Conservation (phyloP, 176 grass and related monocot genomes). For the Paspalum notatum region DNA sequence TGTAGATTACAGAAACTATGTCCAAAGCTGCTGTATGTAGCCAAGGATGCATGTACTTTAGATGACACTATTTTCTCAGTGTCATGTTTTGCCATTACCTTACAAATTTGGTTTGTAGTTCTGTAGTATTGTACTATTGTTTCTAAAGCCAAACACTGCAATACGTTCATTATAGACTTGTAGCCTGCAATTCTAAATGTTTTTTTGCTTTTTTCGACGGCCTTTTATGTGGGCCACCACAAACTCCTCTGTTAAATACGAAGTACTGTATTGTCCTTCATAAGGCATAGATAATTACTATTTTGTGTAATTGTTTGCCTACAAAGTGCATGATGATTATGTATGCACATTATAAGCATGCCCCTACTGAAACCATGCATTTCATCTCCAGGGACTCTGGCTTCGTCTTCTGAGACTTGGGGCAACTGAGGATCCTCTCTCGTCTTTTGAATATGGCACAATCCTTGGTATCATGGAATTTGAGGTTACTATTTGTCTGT, state of each 20-base stretch:
- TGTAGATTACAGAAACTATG: slow-evolving; percentile 27
- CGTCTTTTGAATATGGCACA: slow-evolving; percentile 99
- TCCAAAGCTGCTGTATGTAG: slow-evolving; percentile 17
- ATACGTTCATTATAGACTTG: slow-evolving; percentile 19
- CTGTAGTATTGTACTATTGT: neutral
- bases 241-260: slow-evolving; percentile 31
- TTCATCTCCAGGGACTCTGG: slow-evolving; percentile 87
- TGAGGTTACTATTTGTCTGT: slow-evolving; percentile 30
- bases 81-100: neutral
- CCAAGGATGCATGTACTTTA: neutral
- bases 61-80: neutral
- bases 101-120: neutral
- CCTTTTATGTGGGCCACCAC: neutral
- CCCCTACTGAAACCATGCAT: slow-evolving; percentile 29
- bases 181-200: slow-evolving; percentile 11
- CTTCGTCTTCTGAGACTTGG: slow-evolving; percentile 94
- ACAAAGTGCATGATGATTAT: slow-evolving; percentile 22
- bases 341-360: slow-evolving; percentile 24
- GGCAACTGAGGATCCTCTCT: slow-evolving; percentile 98
- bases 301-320: neutral
- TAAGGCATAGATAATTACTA: slow-evolving; percentile 14
- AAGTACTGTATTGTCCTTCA: slow-evolving; percentile 22
- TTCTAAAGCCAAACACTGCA: neutral
- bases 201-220: neutral
- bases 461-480: slow-evolving; percentile 88